phyloP scores from a whole-genome alignment of 106 monocot species.

The Allium fistulosum region DNA sequence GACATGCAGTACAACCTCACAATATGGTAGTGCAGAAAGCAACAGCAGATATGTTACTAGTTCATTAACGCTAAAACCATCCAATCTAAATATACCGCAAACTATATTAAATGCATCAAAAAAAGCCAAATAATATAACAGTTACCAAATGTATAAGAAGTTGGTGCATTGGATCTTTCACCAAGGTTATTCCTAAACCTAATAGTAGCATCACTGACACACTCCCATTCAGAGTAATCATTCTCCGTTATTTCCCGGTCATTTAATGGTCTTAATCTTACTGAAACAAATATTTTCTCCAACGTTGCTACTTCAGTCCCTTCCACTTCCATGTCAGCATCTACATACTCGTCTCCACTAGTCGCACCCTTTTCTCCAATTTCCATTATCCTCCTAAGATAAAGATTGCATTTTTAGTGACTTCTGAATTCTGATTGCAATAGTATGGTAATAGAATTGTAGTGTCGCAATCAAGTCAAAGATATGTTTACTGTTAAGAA shows the following conservation, averaged over 20 bases:
- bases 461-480: too few species aligned
- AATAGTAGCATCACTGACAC: conserved; percentile 74
- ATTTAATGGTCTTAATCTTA: conserved; percentile 84
- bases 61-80: too few species aligned
- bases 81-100: too few species aligned
- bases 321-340: conserved; percentile 6
- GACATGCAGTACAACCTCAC: too few species aligned
- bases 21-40: too few species aligned
- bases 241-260: conserved; percentile 56
- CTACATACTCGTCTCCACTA: conserved; percentile 32
- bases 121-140: background rate
- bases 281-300: conserved; percentile 90
- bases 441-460: too few species aligned
- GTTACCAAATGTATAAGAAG: conserved; percentile 78
- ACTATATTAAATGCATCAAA: too few species aligned
- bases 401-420: too few species aligned
- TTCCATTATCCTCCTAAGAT: too few species aligned
- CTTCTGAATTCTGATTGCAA: too few species aligned
- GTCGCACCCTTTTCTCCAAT: conserved; percentile 47
- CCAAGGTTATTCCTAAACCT: conserved; percentile 50
- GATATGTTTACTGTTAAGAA: too few species aligned
- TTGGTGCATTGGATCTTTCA: conserved; percentile 61
- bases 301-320: conserved; percentile 22
- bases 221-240: conserved; percentile 84
- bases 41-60: too few species aligned